A percentile compares a stretch with the other conserved stretches of the same genome.
Evolutionary conservation across 129 eudicot species (phyloP).

Genomic region (Helichrysum umbraculigerum): DNA sequence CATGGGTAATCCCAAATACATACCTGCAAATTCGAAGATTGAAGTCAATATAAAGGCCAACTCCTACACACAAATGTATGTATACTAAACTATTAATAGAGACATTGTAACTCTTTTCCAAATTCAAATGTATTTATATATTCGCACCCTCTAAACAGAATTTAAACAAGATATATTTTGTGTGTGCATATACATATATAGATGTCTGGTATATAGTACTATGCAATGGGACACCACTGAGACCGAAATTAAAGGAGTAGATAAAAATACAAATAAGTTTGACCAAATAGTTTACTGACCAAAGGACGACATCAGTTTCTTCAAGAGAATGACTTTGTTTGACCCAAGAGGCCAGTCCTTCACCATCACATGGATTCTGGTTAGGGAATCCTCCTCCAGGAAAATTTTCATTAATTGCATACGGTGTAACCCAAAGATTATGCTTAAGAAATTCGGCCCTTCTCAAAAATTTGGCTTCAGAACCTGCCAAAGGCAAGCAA

Average conservation of each 20-base stretch:
- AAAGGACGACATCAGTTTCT: background rate
- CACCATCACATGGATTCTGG: background rate
- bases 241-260: background rate
- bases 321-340: background rate
- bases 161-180: too few species aligned
- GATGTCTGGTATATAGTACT: background rate
- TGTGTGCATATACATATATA: background rate
- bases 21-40: conserved; percentile 47
- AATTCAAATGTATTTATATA: background rate
- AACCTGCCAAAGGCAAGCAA: background rate
- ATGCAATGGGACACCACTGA: conserved; percentile 5
- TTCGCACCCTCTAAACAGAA: background rate
- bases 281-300: conserved; percentile 30
- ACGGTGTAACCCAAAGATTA: background rate
- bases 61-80: background rate
- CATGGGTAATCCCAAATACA: conserved; percentile 88
- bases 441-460: background rate
- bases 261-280: conserved; percentile 55
- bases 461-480: background rate
- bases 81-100: conserved; percentile 1
- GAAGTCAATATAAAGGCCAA: background rate
- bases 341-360: background rate
- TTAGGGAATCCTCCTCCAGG: background rate
- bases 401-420: background rate
- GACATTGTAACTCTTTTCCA: background rate